Conservation (phyloP, 176 grass and related monocot genomes). For the Rhipidocladum racemiflorum region DNA sequence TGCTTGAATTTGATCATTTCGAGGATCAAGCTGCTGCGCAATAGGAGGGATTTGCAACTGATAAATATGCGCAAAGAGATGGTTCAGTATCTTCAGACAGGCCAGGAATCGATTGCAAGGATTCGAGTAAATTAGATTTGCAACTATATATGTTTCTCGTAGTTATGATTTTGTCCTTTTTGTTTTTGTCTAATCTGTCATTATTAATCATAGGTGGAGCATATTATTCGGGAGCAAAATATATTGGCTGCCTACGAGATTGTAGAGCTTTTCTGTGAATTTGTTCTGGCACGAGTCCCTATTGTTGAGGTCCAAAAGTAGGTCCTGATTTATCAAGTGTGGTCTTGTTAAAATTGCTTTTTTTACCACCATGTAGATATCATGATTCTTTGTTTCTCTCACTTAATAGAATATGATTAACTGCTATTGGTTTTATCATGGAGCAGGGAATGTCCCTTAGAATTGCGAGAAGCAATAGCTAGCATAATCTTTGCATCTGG, state of each 20-base stretch:
- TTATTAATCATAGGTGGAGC: conserved; percentile 70
- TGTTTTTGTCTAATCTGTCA: conserved; percentile 9
- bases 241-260: conserved; percentile 97
- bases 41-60: conserved; percentile 85
- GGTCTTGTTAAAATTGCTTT: conserved; percentile 11
- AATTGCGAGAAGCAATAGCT: conserved; percentile 78
- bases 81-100: conserved; percentile 85
- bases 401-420: conserved; percentile 22
- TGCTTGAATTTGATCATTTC: conserved; percentile 96
- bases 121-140: conserved; percentile 66
- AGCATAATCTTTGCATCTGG: conserved; percentile 96
- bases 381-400: neutral
- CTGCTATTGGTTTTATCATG: conserved; percentile 23
- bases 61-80: conserved; percentile 95
- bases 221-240: conserved; percentile 90
- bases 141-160: neutral
- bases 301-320: conserved; percentile 91
- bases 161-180: neutral
- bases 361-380: neutral
- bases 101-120: conserved; percentile 82
- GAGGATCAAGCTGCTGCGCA: conserved; percentile 95
- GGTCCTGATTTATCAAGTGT: conserved; percentile 30
- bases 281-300: conserved; percentile 81
- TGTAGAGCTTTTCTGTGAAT: conserved; percentile 95
- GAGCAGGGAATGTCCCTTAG: conserved; percentile 86